A percentile compares a stretch with the other conserved stretches of the same genome.
phyloP scores from a whole-genome alignment of 164 flowering plant genomes.

The Warburgia ugandensis region DNA sequence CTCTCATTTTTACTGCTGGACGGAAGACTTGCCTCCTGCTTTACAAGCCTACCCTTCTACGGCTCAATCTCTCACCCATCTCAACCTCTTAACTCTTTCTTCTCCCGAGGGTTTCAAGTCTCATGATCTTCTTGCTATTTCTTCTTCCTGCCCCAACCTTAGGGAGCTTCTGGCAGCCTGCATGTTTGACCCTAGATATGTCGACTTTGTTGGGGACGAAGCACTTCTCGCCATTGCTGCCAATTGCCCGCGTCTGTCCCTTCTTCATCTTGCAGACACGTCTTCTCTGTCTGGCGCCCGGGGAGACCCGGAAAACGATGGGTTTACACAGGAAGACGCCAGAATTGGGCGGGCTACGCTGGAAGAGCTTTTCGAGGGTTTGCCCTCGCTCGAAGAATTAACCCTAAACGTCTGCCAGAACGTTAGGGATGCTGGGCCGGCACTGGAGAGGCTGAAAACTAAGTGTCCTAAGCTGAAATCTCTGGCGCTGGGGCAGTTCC shows the following conservation, averaged over 20 bases:
- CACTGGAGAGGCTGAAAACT: constrained; percentile 46
- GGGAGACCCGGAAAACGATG: constrained; percentile 37
- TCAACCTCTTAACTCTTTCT: constrained; percentile 50
- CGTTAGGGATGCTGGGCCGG: constrained; percentile 49
- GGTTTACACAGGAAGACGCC: constrained; percentile 42
- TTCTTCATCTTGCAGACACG: constrained; percentile 61
- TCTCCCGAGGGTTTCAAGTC: constrained; percentile 67
- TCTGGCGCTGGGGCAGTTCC: constrained; percentile 73
- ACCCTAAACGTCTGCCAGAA: constrained; percentile 65
- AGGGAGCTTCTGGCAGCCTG: constrained; percentile 43
- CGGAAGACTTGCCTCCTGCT: constrained; percentile 69
- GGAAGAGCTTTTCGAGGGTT: constrained; percentile 42
- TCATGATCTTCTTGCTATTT: constrained; percentile 43
- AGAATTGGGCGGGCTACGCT: constrained; percentile 33
- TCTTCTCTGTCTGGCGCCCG: constrained; percentile 30
- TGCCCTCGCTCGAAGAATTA: constrained; percentile 55
- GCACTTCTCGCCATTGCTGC: constrained; percentile 39
- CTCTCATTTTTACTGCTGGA: constrained; percentile 77
- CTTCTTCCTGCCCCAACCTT: constrained; percentile 52
- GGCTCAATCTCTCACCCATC: constrained; percentile 25
- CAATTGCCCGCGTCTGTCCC: constrained; percentile 41
- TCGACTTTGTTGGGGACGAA: constrained; percentile 72
- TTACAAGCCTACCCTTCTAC: constrained; percentile 30
- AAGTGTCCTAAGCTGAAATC: constrained; percentile 50
- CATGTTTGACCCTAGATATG: constrained; percentile 67